These are phyloP conservation scores for Ormosia semicastrata DNA, from an alignment of 306 rosid genomes.

Conservation along the genomic window DNA sequence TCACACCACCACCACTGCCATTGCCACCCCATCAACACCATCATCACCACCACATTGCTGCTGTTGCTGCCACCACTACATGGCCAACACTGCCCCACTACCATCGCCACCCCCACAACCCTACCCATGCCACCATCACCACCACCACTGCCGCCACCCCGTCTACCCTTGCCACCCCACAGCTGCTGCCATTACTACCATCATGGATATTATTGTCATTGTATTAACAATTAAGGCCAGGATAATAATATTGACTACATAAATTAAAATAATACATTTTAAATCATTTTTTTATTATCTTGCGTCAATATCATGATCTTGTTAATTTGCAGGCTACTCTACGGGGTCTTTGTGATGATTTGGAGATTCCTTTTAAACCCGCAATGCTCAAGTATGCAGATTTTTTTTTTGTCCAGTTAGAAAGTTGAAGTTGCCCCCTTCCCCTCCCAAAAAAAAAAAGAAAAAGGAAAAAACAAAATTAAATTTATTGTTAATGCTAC, in stretches of 20 bases:
- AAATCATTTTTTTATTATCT: not conserved
- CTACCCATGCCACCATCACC: too few relatives aligned
- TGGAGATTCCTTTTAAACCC: conserved; percentile 70
- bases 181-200: too few relatives aligned
- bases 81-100: too few relatives aligned
- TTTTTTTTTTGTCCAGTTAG: not conserved
- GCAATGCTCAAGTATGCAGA: conserved; percentile 70
- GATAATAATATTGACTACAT: not conserved
- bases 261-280: not conserved
- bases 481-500: not conserved
- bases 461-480: not conserved
- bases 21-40: too few relatives aligned
- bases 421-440: not conserved
- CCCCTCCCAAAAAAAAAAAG: not conserved
- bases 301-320: not conserved
- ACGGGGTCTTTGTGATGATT: conserved; percentile 66
- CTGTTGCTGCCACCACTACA: too few relatives aligned
- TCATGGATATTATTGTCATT: not conserved
- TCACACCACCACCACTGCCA: too few relatives aligned
- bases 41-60: too few relatives aligned
- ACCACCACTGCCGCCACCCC: too few relatives aligned
- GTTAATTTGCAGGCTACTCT: conserved; percentile 56
- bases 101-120: too few relatives aligned
- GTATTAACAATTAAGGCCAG: not conserved
- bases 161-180: too few relatives aligned